Percentiles rank a stretch among this genome's conserved stretches.
These are phyloP conservation scores for Penicillium mononematosum DNA, from an alignment of 495 filamentous ascomycete species.

Conservation along the genomic window DNA sequence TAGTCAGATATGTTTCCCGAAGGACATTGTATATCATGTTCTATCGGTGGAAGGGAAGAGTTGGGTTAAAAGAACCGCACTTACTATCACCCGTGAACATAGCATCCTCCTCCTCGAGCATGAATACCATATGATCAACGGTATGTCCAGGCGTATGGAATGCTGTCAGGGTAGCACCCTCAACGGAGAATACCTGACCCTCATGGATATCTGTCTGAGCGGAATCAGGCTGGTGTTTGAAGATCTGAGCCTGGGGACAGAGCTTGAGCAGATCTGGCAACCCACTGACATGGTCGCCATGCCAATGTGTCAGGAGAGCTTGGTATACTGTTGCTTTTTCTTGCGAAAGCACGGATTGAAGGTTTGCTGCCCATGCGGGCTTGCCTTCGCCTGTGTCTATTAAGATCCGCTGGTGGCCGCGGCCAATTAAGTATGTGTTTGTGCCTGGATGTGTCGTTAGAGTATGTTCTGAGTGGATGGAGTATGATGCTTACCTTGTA, in stretches of 20 bases:
- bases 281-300: constrained; percentile 80
- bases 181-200: constrained; percentile 68
- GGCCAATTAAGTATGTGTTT: constrained; percentile 85
- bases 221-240: constrained; percentile 49
- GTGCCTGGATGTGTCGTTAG: constrained; percentile 53
- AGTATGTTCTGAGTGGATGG: background rate
- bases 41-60: background rate
- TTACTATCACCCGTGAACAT: constrained; percentile 88
- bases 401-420: constrained; percentile 61
- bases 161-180: constrained; percentile 75
- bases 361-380: constrained; percentile 55
- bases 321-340: constrained; percentile 64
- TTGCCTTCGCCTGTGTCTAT: constrained; percentile 79
- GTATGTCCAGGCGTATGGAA: constrained; percentile 84
- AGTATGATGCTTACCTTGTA: constrained; percentile 45
- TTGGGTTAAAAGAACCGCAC: constrained; percentile 9
- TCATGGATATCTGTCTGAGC: constrained; percentile 56
- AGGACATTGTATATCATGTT: background rate
- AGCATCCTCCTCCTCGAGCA: constrained; percentile 71
- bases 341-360: constrained; percentile 60
- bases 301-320: constrained; percentile 85
- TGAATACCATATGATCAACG: constrained; percentile 75
- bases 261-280: constrained; percentile 61
- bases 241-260: constrained; percentile 55
- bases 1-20: background rate